phyloP scores from a whole-genome alignment of 306 rosid species.

The Macrotyloma uniflorum region DNA sequence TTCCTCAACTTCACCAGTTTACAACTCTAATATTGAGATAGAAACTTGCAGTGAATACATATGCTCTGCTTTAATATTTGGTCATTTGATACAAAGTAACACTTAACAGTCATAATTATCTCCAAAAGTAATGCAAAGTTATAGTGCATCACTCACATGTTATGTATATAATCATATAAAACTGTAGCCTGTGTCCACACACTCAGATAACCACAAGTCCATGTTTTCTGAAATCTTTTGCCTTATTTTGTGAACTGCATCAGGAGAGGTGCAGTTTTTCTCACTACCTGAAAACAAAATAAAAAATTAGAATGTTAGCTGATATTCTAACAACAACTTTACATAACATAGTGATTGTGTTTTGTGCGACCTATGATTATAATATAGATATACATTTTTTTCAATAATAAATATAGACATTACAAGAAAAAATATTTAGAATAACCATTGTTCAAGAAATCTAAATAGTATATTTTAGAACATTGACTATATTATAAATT shows the following conservation, averaged over 20 bases:
- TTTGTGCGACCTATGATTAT: too few relatives aligned
- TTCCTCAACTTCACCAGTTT: too few relatives aligned
- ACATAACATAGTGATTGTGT: too few relatives aligned
- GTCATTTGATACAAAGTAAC: not conserved
- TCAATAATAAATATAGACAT: too few relatives aligned
- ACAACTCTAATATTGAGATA: too few relatives aligned
- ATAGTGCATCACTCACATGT: not conserved
- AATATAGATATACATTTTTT: too few relatives aligned
- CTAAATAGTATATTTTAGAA: too few relatives aligned
- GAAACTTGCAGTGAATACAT: too few relatives aligned
- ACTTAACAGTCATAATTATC: too few relatives aligned
- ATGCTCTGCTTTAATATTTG: not conserved
- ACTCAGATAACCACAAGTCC: slow-evolving; percentile 89
- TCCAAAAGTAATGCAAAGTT: not conserved
- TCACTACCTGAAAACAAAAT: slow-evolving; percentile 60
- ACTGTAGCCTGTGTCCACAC: slow-evolving; percentile 41
- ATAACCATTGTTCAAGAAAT: too few relatives aligned
- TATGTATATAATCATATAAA: slow-evolving; percentile 38
- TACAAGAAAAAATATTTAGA: too few relatives aligned
- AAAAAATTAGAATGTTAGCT: slow-evolving; percentile 19
- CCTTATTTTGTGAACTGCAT: slow-evolving; percentile 84
- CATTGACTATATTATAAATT: too few relatives aligned
- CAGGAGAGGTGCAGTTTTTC: slow-evolving; percentile 75
- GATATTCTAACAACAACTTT: not conserved
- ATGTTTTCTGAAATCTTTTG: slow-evolving; percentile 72